phyloP scores from a whole-genome alignment of 2,329 filamentous ascomycete species.

The Ophiocordyceps australis region DNA sequence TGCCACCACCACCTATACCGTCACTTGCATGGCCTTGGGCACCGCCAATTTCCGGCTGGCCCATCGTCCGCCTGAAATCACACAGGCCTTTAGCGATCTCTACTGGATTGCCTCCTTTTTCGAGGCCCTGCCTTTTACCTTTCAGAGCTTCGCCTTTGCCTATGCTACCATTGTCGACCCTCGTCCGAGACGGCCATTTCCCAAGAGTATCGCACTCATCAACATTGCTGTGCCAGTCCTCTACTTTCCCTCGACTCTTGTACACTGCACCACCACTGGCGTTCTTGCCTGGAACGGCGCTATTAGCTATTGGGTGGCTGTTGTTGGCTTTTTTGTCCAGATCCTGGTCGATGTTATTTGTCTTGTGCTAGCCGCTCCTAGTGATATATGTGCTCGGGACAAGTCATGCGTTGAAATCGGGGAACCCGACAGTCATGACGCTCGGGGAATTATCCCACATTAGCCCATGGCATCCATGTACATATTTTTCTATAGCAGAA shows the following conservation, averaged over 20 bases:
- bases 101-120: slow-evolving; percentile 4
- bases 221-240: slow-evolving; percentile 3
- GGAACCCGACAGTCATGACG: too few relatives aligned
- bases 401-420: too few relatives aligned
- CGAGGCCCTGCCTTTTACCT: slow-evolving; percentile 4
- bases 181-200: slow-evolving; percentile 4
- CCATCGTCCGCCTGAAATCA: slow-evolving; percentile 4
- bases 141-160: slow-evolving; percentile 4
- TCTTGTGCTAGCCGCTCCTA: too few relatives aligned
- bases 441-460: too few relatives aligned
- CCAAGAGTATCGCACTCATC: slow-evolving; percentile 3
- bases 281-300: slow-evolving; percentile 4
- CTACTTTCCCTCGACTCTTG: slow-evolving; percentile 2
- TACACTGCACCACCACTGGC: slow-evolving; percentile 3
- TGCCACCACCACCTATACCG: background rate
- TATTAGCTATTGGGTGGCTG: slow-evolving; percentile 3
- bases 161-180: slow-evolving; percentile 4
- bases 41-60: slow-evolving; percentile 3
- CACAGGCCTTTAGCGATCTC: slow-evolving; percentile 4
- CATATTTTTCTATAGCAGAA: too few relatives aligned
- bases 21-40: slow-evolving; percentile 1
- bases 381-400: too few relatives aligned
- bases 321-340: too few relatives aligned
- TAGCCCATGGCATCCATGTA: too few relatives aligned
- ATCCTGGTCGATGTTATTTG: too few relatives aligned